phyloP scores from a whole-genome alignment of 2,329 filamentous ascomycete genomes.

The Blastomyces emzantsi region DNA sequence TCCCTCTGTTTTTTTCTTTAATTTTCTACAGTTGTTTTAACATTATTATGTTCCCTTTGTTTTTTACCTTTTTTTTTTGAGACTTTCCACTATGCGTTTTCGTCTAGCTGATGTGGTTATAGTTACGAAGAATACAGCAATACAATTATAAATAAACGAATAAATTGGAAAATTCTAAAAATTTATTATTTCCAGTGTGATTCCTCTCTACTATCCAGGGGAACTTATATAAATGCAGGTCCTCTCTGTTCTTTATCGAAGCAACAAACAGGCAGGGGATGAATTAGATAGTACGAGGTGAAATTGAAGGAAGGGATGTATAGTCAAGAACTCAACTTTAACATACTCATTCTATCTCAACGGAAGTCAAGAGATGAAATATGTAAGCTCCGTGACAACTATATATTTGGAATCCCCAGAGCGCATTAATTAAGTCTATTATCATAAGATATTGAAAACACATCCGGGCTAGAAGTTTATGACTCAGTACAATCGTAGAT shows the following conservation, averaged over 20 bases:
- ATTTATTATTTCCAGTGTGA: not conserved
- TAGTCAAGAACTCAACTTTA: no score
- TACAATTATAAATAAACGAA: not conserved
- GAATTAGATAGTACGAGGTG: no score
- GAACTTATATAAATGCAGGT: no score
- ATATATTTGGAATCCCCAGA: no score
- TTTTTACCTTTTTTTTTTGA: not conserved
- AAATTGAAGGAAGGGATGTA: no score
- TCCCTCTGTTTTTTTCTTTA: not conserved
- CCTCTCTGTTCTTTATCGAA: not conserved
- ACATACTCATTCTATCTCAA: no score
- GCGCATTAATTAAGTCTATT: no score
- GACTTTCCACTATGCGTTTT: not conserved
- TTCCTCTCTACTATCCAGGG: not conserved
- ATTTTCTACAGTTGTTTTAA: not conserved
- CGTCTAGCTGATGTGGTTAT: not conserved
- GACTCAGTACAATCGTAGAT: not conserved
- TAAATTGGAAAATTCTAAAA: not conserved
- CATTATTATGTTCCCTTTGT: not conserved
- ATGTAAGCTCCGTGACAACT: no score
- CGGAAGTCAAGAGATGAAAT: no score
- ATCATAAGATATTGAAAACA: no score
- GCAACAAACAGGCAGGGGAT: no score
- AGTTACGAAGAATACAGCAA: not conserved
- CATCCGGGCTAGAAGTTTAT: not conserved